Conservation (phyloP, 2,329 filamentous ascomycete genomes). For the Penicillium sclerotigenum region DNA sequence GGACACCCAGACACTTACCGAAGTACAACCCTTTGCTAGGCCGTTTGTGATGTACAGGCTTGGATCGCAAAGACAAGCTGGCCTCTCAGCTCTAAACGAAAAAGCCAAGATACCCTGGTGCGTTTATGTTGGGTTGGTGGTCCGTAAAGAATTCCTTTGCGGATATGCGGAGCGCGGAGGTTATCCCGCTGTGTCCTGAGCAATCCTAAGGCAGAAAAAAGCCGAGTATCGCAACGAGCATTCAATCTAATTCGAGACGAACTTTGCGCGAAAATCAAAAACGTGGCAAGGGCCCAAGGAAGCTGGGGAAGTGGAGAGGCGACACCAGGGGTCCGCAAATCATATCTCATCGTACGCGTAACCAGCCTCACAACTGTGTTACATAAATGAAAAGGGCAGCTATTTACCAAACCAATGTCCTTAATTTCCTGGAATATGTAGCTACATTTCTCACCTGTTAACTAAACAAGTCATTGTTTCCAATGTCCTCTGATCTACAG, state of each 20-base stretch:
- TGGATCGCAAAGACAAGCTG: neutral
- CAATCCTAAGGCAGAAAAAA: neutral
- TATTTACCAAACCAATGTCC: neutral
- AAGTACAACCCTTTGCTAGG: neutral
- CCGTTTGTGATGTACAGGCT: neutral
- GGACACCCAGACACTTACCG: neutral
- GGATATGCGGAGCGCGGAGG: constrained; percentile 7
- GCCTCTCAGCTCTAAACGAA: neutral
- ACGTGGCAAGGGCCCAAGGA: constrained; percentile 2
- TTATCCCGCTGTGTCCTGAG: constrained; percentile 1
- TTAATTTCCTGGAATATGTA: neutral
- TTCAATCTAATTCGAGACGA: neutral
- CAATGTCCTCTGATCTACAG: neutral
- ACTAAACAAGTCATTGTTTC: neutral
- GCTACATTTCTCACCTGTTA: neutral
- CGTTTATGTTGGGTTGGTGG: neutral
- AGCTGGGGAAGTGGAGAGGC: constrained; percentile 7
- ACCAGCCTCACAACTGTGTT: neutral
- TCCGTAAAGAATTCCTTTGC: constrained; percentile 3
- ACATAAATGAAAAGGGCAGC: neutral
- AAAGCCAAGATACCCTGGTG: neutral
- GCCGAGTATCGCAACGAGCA: neutral
- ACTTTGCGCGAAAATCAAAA: neutral
- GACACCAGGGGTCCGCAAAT: constrained; percentile 2
- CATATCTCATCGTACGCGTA: constrained; percentile 3